Evolutionary conservation across 1,139 yeast genomes (phyloP), one percentile per base, ranked within the genome.

Genomic region (Diutina neorugosa): DNA sequence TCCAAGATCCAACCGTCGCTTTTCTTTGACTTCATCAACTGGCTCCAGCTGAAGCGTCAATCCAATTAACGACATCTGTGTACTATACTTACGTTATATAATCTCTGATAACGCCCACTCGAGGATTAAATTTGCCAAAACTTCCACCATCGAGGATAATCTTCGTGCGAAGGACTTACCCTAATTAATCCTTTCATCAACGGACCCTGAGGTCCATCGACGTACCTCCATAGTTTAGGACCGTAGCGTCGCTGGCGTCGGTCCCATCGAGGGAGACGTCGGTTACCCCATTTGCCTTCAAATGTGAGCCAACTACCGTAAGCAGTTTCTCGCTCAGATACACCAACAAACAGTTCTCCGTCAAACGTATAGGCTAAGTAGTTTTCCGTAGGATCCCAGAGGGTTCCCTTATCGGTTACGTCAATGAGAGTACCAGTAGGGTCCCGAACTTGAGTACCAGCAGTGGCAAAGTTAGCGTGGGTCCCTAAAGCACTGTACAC

Each of bases 1-100:
- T 73, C 80, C 55, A 81, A 79, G 60, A 70, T 81, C 47, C 80
- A 79, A 34, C 76, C 87, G 2, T 74, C 80, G 14, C 65, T 88
- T 62, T 88, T 87, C 66, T 77, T 82, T 59, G 97, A 90, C 60
- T 81, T 89, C 57, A 76, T 86, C 62, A 89, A 89, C 67, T 90
- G 95, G 94, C 64, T 87, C 52, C 77, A 77, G 55, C 52, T 56
- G 18, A 57, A 57, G 52, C 54, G 59, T 31, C 51, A 48, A 23
- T 31, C 37, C 14, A 7, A 31, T 14, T 31, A 31, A 23, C 25
- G 25, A 23, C 25, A 31, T 31, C 37, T 31, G 37, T 31, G 12
- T 31, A 31, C 12, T 31, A 31, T n/a, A 23, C n/a, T 31, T 11
- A 31, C 4, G 7, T 23, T 23, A 23, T 4, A 23, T 23, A 23